Conservation (phyloP, 202 grass and related monocot species). For the Setaria italica region DNA sequence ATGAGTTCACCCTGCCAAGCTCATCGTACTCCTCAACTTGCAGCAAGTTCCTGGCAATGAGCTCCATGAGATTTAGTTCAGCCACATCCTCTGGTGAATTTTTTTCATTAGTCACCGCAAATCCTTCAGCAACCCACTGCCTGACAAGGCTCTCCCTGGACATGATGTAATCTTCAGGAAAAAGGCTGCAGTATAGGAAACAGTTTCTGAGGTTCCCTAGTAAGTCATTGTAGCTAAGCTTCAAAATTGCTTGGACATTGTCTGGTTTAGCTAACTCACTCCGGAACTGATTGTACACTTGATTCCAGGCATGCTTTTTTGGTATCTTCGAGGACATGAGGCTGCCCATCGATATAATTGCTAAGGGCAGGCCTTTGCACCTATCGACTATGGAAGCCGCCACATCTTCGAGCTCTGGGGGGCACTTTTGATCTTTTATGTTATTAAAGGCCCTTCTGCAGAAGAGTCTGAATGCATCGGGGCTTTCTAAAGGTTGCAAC, state of each 20-base stretch:
- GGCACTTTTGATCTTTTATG: slow-evolving; percentile 24
- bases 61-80: slow-evolving; percentile 50
- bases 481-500: slow-evolving; percentile 35
- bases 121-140: slow-evolving; percentile 62
- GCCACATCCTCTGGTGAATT: slow-evolving; percentile 59
- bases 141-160: slow-evolving; percentile 47
- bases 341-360: slow-evolving; percentile 52
- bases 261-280: slow-evolving; percentile 27
- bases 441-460: slow-evolving; percentile 49
- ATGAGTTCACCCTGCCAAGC: slow-evolving; percentile 39
- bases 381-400: slow-evolving; percentile 27
- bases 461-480: slow-evolving; percentile 42
- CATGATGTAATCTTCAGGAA: slow-evolving; percentile 51
- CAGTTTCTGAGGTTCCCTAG: slow-evolving; percentile 55
- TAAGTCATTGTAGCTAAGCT: slow-evolving; percentile 52
- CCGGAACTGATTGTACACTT: slow-evolving; percentile 39
- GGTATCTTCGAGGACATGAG: slow-evolving; percentile 40
- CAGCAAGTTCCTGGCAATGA: slow-evolving; percentile 55
- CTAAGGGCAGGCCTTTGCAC: slow-evolving; percentile 58
- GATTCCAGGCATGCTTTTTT: slow-evolving; percentile 35
- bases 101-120: slow-evolving; percentile 3
- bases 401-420: not conserved
- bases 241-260: slow-evolving; percentile 44
- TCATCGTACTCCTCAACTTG: slow-evolving; percentile 48
- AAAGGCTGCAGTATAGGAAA: slow-evolving; percentile 62